These are phyloP conservation scores for Pestalotiopsis sp. DNA, from an alignment of 2,329 filamentous ascomycete species.

Conservation along the genomic window DNA sequence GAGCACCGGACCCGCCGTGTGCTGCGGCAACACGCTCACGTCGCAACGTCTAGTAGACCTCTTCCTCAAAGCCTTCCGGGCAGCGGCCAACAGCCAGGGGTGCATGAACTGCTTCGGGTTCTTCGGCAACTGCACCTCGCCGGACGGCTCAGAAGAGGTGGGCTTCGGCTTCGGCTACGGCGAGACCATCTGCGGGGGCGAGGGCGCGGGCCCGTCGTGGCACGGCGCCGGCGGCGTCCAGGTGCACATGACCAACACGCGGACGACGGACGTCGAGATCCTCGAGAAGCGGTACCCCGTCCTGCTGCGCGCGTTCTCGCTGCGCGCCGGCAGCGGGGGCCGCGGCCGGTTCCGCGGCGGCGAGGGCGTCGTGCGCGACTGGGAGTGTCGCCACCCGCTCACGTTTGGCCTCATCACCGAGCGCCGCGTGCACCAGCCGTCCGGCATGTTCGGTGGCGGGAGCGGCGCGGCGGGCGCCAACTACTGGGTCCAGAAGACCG, in stretches of 20 bases:
- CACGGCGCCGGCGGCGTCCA: slow-evolving; percentile 69
- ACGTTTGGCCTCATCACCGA: slow-evolving; percentile 73
- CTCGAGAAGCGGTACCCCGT: slow-evolving; percentile 73
- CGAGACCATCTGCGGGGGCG: slow-evolving; percentile 75
- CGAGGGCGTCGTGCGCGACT: slow-evolving; percentile 69
- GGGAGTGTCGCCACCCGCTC: slow-evolving; percentile 71
- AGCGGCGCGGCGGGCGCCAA: slow-evolving; percentile 71
- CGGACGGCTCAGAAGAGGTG: slow-evolving; percentile 18
- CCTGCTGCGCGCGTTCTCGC: slow-evolving; percentile 63
- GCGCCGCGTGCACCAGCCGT: slow-evolving; percentile 69
- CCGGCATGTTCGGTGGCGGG: slow-evolving; percentile 71
- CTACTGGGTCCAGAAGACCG: slow-evolving; percentile 57
- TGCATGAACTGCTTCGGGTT: slow-evolving; percentile 83
- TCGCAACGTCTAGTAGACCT: slow-evolving; percentile 24
- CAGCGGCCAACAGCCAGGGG: slow-evolving; percentile 70
- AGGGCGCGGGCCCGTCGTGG: slow-evolving; percentile 68
- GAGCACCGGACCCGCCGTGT: slow-evolving; percentile 20
- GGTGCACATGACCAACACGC: slow-evolving; percentile 76
- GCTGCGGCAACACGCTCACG: slow-evolving; percentile 26
- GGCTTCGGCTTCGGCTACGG: slow-evolving; percentile 71
- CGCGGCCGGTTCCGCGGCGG: slow-evolving; percentile 64
- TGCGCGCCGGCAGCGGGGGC: slow-evolving; percentile 61
- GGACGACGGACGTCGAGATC: slow-evolving; percentile 72
- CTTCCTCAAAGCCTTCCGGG: slow-evolving; percentile 25
- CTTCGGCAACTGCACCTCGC: slow-evolving; percentile 38